Evolutionary conservation across 768 basidiomycete species (phyloP).

Genomic region (Mycena crocata): DNA sequence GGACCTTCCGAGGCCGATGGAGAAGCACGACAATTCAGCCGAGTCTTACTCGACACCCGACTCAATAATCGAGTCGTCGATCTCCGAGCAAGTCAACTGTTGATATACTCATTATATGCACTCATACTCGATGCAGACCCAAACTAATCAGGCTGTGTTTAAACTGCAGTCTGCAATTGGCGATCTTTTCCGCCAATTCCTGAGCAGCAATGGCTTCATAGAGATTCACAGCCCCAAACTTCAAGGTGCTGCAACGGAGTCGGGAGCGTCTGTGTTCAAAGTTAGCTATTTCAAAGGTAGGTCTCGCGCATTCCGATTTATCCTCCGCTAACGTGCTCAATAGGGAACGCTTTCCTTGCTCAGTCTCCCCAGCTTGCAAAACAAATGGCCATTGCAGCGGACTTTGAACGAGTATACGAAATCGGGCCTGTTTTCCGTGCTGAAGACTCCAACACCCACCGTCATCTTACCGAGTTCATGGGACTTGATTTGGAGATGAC

Average conservation of each 20-base stretch:
- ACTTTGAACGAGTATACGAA: slow-evolving; percentile 98
- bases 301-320: slow-evolving; percentile 19
- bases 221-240: slow-evolving; percentile 99
- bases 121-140: slow-evolving; percentile 66
- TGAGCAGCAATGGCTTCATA: slow-evolving; percentile 80
- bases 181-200: slow-evolving; percentile 86
- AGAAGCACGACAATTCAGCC: slow-evolving; percentile 65
- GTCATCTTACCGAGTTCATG: slow-evolving; percentile 98
- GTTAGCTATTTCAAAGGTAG: slow-evolving; percentile 96
- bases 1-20: slow-evolving; percentile 63
- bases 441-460: slow-evolving; percentile 96
- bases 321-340: not conserved
- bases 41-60: slow-evolving; percentile 92
- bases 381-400: slow-evolving; percentile 99
- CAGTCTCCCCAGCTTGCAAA: slow-evolving; percentile 98
- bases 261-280: slow-evolving; percentile 97
- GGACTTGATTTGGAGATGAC: slow-evolving; percentile 99
- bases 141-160: slow-evolving; percentile 97
- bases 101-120: not conserved
- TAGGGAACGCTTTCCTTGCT: slow-evolving; percentile 91
- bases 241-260: slow-evolving; percentile 96
- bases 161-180: slow-evolving; percentile 90
- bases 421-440: slow-evolving; percentile 98
- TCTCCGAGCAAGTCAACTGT: slow-evolving; percentile 73
- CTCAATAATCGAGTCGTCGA: slow-evolving; percentile 95